Evolutionary conservation across 202 grass and related monocot genomes (phyloP).

Genomic region (Schoenoplectus tabernaemontani): DNA sequence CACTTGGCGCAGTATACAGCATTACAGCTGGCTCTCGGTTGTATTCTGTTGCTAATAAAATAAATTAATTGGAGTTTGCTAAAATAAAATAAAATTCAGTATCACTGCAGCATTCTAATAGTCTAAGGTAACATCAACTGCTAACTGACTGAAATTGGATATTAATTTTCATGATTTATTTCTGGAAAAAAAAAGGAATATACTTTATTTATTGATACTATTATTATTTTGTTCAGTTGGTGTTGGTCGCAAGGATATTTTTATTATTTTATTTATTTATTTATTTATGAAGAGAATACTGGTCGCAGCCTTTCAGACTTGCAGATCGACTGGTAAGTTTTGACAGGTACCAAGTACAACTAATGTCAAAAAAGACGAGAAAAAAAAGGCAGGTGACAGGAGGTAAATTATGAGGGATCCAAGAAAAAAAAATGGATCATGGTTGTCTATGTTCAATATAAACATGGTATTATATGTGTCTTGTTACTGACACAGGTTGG

Average conservation of each 20-base stretch:
- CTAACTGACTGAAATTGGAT: background rate
- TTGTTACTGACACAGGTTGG: background rate
- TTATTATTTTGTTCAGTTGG: background rate
- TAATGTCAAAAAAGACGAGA: no score
- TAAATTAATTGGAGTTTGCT: background rate
- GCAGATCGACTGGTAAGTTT: background rate
- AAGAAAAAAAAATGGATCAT: background rate
- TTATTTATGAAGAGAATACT: background rate
- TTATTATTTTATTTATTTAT: background rate
- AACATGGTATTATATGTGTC: background rate
- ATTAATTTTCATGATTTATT: background rate
- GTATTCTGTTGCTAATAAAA: conserved; percentile 31
- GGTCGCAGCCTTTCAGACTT: background rate
- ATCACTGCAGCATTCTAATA: background rate
- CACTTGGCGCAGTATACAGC: conserved; percentile 11
- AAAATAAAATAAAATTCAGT: background rate
- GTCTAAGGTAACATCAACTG: background rate
- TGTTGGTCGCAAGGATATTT: background rate
- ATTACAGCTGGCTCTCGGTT: conserved; percentile 39
- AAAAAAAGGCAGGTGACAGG: background rate
- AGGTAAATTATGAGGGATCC: background rate
- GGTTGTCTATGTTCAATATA: background rate
- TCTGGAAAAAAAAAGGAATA: background rate
- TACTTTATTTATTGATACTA: background rate
- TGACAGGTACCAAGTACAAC: no score